Base-by-base conservation (phyloP, 495 filamentous ascomycete genomes). In the Penicilliopsis zonata region DNA sequence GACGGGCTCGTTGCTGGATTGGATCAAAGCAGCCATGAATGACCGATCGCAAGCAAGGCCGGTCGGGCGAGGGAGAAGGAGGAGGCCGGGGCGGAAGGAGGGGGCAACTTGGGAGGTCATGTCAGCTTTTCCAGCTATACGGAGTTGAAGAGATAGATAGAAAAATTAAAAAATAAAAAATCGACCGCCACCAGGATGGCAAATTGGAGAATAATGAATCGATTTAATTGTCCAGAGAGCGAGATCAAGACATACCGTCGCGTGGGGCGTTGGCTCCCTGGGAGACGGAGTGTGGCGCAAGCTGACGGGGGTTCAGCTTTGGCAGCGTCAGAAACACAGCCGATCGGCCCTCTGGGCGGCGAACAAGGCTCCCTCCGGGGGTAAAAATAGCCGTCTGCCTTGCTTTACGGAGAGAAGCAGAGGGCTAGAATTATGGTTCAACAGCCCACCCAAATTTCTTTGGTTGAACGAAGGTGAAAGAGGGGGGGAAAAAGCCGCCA, bases 91-190 rank as follows among this genome's bases (percentile, higher is more conserved):
- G 50, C 49, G 42, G 40, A 88, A 65, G 1, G 80, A 71, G 18
- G 82, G 57, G 26, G 79, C 63, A 34, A 90, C 52, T 14, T 77
- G 62, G 10, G 75, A 80, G 16, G 78, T 75, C 35, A 92, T 68
- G 24, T 84, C 72, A 47, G 71, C 65, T 29, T 70, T 40, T 83
- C n/a, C n/a, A n/a, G n/a, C n/a, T n/a, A n/a, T n/a, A n/a, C n/a
- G 27, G 10, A 28, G 18, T 14, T n/a, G 30, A 32, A 32, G 30
- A 13, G 33, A 35, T 24, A 35, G 13, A 14, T 14, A 28, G 24
- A 10, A 14, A n/a, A 13, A 7, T 3, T 7, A 7, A 7, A 7
- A 24, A 24, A n/a, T n/a, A n/a, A n/a, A n/a, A n/a, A n/a, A n/a
- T n/a, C n/a, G n/a, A n/a, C n/a, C n/a, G n/a, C n/a, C n/a, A n/a